Conservation (phyloP, 2,329 filamentous ascomycete species). For the Beauveria sp. region DNA sequence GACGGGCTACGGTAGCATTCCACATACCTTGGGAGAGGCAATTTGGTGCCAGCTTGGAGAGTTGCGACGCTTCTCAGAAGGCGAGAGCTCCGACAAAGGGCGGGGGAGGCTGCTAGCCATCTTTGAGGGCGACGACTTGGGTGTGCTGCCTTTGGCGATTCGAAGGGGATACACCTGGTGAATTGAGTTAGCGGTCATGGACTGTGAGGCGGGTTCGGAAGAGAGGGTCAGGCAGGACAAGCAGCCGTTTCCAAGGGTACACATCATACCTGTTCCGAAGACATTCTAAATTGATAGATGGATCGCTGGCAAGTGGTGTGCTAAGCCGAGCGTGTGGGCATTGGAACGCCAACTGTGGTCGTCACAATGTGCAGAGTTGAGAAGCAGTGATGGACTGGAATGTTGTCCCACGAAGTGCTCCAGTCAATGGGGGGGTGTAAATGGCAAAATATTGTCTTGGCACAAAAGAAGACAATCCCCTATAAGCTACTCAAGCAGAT, state of each 20-base stretch:
- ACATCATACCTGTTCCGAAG: slow-evolving; percentile 30
- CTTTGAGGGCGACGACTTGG: slow-evolving; percentile 54
- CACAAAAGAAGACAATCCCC: neutral
- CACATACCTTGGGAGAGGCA: slow-evolving; percentile 27
- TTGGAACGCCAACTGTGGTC: slow-evolving; percentile 22
- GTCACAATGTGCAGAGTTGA: slow-evolving; percentile 10
- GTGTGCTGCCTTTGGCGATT: slow-evolving; percentile 60
- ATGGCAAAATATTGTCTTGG: slow-evolving; percentile 1
- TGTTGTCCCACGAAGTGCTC: slow-evolving; percentile 20
- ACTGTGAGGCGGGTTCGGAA: neutral
- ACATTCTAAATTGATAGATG: slow-evolving; percentile 24
- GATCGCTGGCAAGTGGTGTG: slow-evolving; percentile 15
- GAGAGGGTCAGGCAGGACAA: neutral
- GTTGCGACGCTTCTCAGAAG: slow-evolving; percentile 79
- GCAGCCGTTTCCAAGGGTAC: neutral
- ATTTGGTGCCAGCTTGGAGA: slow-evolving; percentile 74
- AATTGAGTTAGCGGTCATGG: neutral
- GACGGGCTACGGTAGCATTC: slow-evolving; percentile 8
- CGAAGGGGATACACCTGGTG: slow-evolving; percentile 66
- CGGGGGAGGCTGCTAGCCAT: slow-evolving; percentile 55
- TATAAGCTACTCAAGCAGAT: neutral
- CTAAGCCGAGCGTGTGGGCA: slow-evolving; percentile 21
- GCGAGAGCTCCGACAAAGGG: slow-evolving; percentile 82
- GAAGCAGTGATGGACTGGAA: slow-evolving; percentile 19
- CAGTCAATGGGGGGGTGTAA: neutral